phyloP scores from a whole-genome alignment of 2,329 filamentous ascomycete species.

The Cladosporium velox region DNA sequence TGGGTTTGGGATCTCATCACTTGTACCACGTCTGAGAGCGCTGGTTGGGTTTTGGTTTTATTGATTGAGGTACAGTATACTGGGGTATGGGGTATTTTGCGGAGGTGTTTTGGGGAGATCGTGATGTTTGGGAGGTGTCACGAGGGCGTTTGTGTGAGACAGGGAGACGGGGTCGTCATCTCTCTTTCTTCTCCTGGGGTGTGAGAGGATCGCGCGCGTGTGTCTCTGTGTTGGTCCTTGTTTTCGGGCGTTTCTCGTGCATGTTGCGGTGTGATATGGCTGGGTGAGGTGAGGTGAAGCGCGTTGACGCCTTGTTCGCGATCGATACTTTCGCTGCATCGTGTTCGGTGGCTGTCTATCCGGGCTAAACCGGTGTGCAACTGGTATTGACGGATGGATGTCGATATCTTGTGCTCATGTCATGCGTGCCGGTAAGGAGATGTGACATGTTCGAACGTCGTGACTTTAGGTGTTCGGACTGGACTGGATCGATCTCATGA shows the following conservation, averaged over 20 bases:
- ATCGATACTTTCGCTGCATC: neutral
- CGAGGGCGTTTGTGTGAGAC: constrained; percentile 4
- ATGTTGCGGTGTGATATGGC: neutral
- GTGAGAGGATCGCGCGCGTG: neutral
- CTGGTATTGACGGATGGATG: neutral
- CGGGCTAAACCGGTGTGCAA: neutral
- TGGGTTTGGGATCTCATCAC: neutral
- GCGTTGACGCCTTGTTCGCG: neutral
- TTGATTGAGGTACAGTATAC: too few species aligned
- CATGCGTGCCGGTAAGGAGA: neutral
- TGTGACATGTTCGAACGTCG: neutral
- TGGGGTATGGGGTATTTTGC: neutral
- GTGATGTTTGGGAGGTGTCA: neutral
- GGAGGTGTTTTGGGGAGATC: neutral
- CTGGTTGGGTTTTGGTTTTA: neutral
- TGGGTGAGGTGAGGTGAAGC: neutral
- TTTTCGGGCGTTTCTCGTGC: neutral
- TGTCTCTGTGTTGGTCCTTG: neutral
- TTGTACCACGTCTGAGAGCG: neutral
- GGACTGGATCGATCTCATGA: neutral
- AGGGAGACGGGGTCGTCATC: neutral
- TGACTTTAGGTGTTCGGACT: neutral
- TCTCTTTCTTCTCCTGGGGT: neutral
- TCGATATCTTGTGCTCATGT: neutral
- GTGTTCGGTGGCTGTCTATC: neutral